Conservation (phyloP, 176 grass and related monocot genomes). For the Triticum dicoccoides region DNA sequence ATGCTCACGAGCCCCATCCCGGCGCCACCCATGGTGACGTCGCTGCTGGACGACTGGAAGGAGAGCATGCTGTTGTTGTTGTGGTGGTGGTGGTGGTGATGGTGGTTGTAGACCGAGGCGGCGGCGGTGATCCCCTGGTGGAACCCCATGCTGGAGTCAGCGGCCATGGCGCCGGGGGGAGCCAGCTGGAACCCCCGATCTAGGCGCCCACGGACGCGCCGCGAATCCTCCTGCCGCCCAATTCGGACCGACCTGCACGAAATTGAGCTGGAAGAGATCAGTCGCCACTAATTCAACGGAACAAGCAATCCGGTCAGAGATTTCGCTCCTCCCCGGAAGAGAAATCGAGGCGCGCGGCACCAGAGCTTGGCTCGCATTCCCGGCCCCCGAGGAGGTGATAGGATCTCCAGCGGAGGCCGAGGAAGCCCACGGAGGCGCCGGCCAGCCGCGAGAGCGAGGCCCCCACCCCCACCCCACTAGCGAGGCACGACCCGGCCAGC, state of each 20-base stretch:
- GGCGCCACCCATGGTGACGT: not conserved
- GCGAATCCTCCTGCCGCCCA: conserved; percentile 17
- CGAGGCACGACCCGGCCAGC: not conserved
- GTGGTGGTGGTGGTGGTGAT: conserved; percentile 58
- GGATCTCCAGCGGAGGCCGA: conserved; percentile 17
- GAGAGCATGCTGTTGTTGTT: conserved; percentile 61
- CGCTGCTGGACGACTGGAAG: conserved; percentile 75
- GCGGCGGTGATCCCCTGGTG: conserved; percentile 56
- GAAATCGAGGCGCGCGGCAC: too few relatives aligned
- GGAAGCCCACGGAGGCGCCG: not conserved
- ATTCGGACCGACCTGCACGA: conserved; percentile 40
- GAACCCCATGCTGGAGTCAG: conserved; percentile 86
- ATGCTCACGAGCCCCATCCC: conserved; percentile 36
- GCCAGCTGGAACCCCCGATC: conserved; percentile 31
- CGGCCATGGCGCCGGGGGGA: conserved; percentile 46
- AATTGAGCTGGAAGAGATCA: conserved; percentile 10
- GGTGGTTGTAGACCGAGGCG: conserved; percentile 59
- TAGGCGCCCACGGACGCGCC: conserved; percentile 14
- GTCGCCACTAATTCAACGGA: not conserved
- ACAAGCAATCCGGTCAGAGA: not conserved
- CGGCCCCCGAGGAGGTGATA: conserved; percentile 27
- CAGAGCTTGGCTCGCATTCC: conserved; percentile 10
- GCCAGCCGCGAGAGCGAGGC: not conserved
- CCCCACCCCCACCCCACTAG: not conserved
- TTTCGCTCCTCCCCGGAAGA: too few relatives aligned